Evolutionary conservation across 2,329 filamentous ascomycete species (phyloP).

Genomic region (Calonectria honghensis): DNA sequence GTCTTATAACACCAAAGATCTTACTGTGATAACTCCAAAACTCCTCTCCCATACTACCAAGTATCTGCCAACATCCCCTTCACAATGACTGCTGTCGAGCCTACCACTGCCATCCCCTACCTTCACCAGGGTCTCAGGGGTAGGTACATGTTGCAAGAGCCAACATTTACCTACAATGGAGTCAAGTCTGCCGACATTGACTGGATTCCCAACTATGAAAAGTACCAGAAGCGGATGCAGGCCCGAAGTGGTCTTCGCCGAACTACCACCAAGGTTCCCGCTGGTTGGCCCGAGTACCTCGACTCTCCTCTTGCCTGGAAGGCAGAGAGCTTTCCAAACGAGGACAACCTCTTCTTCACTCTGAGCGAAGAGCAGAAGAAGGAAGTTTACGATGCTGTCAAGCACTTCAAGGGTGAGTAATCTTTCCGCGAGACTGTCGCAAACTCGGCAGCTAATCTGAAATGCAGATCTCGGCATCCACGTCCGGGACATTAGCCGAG

Average conservation of each 20-base stretch:
- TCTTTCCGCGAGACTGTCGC: background rate
- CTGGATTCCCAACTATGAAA: constrained; percentile 31
- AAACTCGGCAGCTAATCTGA: background rate
- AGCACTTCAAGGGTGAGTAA: background rate
- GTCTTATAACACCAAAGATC: background rate
- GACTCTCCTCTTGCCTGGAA: constrained; percentile 10
- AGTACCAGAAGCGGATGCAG: constrained; percentile 22
- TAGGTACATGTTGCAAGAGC: constrained; percentile 4
- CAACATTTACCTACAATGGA: background rate
- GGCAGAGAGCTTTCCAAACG: background rate
- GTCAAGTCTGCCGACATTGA: constrained; percentile 26
- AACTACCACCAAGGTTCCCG: background rate
- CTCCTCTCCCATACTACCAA: background rate
- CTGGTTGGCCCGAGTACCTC: constrained; percentile 6
- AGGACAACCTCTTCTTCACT: background rate
- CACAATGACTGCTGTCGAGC: constrained; percentile 4
- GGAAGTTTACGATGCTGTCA: constrained; percentile 1
- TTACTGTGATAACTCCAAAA: background rate
- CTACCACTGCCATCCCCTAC: background rate
- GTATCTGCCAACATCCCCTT: background rate
- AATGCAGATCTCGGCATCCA: constrained; percentile 1
- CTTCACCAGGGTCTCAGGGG: constrained; percentile 10
- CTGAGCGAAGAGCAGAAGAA: background rate
- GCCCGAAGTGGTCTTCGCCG: constrained; percentile 8
- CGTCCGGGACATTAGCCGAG: constrained; percentile 12